Conservation (phyloP, 2,329 filamentous ascomycete species). For the Clarireedia monteithiana region DNA sequence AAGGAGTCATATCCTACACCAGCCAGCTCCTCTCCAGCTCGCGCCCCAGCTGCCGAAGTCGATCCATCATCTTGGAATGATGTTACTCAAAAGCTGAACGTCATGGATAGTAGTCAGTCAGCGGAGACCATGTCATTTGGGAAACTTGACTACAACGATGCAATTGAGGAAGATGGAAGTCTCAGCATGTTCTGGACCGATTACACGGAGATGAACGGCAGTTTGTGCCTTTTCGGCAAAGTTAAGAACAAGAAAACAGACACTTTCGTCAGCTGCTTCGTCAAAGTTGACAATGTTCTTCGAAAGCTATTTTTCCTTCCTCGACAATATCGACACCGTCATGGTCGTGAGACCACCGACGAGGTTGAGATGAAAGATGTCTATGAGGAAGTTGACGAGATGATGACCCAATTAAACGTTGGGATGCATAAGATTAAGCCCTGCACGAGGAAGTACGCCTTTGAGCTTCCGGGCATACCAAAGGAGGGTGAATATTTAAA, state of each 20-base stretch:
- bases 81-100: conserved; percentile 77
- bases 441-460: conserved; percentile 86
- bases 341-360: conserved; percentile 60
- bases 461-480: conserved; percentile 80
- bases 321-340: conserved; percentile 59
- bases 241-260: conserved; percentile 81
- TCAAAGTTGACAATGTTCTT: conserved; percentile 91
- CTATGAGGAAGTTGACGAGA: conserved; percentile 76
- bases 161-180: conserved; percentile 88
- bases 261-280: conserved; percentile 80
- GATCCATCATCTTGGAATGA: conserved; percentile 85
- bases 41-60: conserved; percentile 50
- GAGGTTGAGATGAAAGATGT: conserved; percentile 83
- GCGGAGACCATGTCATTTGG: conserved; percentile 58
- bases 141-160: conserved; percentile 76
- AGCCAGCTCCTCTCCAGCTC: conserved; percentile 66
- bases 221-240: conserved; percentile 90
- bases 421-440: conserved; percentile 90
- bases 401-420: conserved; percentile 84
- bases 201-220: conserved; percentile 87
- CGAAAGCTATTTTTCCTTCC: conserved; percentile 92
- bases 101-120: conserved; percentile 67
- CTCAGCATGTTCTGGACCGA: conserved; percentile 96
- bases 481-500: conserved; percentile 90
- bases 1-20: conserved; percentile 65